These are phyloP conservation scores for Agroathelia rolfsii DNA, from an alignment of 1,284 basidiomycete species.

Conservation along the genomic window DNA sequence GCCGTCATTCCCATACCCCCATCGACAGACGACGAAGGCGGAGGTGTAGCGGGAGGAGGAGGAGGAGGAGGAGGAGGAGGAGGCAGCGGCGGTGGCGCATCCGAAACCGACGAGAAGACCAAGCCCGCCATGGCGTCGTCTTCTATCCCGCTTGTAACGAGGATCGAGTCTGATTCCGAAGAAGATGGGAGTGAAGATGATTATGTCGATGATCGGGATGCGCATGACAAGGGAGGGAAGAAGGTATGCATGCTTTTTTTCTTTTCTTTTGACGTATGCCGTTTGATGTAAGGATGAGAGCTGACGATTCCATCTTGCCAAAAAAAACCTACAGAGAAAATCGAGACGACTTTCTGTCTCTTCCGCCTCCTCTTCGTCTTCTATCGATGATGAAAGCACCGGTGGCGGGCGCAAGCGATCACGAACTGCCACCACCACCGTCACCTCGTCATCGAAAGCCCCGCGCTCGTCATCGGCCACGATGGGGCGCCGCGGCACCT, in stretches of 20 bases:
- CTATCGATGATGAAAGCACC: constrained; percentile 20
- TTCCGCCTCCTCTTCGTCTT: constrained; percentile 34
- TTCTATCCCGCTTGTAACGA: no score
- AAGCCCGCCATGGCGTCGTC: constrained; percentile 17
- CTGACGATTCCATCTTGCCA: no score
- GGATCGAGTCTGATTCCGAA: constrained; percentile 47
- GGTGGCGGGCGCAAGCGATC: constrained; percentile 10
- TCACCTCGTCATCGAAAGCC: no score
- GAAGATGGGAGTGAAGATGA: constrained; percentile 59
- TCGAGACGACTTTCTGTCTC: constrained; percentile 27
- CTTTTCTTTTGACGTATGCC: constrained; percentile 6
- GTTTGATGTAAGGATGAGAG: constrained; percentile 12
- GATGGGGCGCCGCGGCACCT: no score
- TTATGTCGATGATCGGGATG: constrained; percentile 41
- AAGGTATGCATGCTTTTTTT: constrained; percentile 28
- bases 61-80: constrained; percentile 12
- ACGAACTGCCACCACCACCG: constrained; percentile 17
- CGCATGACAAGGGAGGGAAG: constrained; percentile 18
- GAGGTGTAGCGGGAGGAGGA: constrained; percentile 11
- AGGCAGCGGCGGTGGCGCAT: constrained; percentile 12
- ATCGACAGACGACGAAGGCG: constrained; percentile 17
- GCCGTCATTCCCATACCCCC: constrained; percentile 10
- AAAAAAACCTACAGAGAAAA: constrained; percentile 21
- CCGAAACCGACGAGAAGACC: constrained; percentile 15
- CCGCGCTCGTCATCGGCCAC: no score